Percentiles rank a stretch among this genome's conserved stretches.
phyloP scores from a whole-genome alignment of 1,284 basidiomycete genomes.

The Ustilago lituana region DNA sequence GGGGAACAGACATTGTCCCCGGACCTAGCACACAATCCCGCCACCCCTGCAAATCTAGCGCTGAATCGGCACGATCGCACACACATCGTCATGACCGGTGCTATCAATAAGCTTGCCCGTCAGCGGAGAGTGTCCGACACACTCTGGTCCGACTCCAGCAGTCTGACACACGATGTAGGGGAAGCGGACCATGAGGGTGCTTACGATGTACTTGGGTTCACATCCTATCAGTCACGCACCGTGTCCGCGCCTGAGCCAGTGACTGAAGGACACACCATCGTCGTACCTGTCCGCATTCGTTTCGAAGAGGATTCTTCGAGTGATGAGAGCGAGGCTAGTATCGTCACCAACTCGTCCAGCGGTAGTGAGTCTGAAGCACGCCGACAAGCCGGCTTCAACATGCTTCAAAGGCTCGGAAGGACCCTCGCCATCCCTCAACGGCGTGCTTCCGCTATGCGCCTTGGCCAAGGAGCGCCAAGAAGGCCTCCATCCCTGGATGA shows the following conservation, averaged over 20 bases:
- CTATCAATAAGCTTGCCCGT: background rate
- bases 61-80: constrained; percentile 25
- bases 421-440: constrained; percentile 19
- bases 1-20: background rate
- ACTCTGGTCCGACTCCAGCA: background rate
- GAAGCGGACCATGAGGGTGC: constrained; percentile 2
- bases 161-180: background rate
- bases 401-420: constrained; percentile 22
- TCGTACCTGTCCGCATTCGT: constrained; percentile 20
- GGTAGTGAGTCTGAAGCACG: constrained; percentile 34
- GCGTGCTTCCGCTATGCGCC: constrained; percentile 9
- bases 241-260: background rate
- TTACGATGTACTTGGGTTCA: constrained; percentile 23
- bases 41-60: background rate
- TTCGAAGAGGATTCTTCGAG: constrained; percentile 37
- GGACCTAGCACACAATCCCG: too few relatives aligned
- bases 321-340: constrained; percentile 31
- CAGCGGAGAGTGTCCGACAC: background rate
- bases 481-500: constrained; percentile 37
- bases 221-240: constrained; percentile 12
- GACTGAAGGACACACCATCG: constrained; percentile 14
- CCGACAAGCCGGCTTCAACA: constrained; percentile 21
- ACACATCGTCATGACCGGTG: constrained; percentile 20
- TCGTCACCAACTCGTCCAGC: constrained; percentile 9
- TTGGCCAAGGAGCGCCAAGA: constrained; percentile 20